Conservation (phyloP, 208 protist species). For the Blechomonas ayalai region DNA sequence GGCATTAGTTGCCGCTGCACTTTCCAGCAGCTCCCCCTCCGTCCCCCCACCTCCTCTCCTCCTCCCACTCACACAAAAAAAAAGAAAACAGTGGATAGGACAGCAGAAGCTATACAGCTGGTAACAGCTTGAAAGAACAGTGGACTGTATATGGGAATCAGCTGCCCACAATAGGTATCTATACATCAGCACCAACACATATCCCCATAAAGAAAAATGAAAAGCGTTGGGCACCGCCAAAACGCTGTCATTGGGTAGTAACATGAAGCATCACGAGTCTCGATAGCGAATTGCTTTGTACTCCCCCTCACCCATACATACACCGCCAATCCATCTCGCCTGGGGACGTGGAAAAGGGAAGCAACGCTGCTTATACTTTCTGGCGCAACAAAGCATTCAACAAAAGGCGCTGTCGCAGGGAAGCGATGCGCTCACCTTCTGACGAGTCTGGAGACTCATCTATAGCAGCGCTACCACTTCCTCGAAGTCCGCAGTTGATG, state of each 20-base stretch:
- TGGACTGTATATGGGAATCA: no score
- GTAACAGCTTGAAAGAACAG: no score
- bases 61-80: constrained; percentile 3
- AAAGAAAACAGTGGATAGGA: constrained; percentile 1
- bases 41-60: constrained; percentile 1
- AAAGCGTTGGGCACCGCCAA: no score
- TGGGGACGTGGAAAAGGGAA: no score
- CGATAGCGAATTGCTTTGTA: no score
- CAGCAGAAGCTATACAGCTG: neutral
- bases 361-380: no score
- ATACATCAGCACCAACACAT: constrained; percentile 4
- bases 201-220: no score
- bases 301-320: no score
- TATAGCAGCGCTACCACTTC: neutral
- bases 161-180: neutral
- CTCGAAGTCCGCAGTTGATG: constrained; percentile 12
- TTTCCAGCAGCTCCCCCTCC: neutral
- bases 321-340: no score
- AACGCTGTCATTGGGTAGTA: no score
- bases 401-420: constrained; percentile 35
- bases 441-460: constrained; percentile 5
- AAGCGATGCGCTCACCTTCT: constrained; percentile 10
- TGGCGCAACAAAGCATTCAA: no score
- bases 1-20: neutral
- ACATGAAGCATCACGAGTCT: no score